These are phyloP conservation scores for Skeletonema tropicum DNA, from an alignment of 108 stramenopile species.

Conservation along the genomic window DNA sequence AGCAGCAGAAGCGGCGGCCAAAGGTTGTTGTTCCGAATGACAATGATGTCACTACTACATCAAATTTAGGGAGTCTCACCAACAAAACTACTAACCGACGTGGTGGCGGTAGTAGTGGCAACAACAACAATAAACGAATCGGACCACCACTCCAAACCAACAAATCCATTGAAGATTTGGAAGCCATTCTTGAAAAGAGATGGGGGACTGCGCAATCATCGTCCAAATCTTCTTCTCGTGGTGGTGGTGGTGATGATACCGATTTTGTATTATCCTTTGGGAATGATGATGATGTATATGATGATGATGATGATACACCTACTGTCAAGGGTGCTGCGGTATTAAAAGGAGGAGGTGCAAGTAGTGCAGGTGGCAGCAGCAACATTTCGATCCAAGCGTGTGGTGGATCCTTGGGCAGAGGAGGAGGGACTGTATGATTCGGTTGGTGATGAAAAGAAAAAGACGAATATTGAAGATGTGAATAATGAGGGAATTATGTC, in stretches of 20 bases:
- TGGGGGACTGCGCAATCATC: conserved; percentile 57
- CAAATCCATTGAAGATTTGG: conserved; percentile 83
- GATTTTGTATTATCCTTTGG: conserved; percentile 30
- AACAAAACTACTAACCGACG: too few species aligned
- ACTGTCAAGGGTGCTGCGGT: conserved; percentile 3
- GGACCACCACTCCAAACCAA: conserved; percentile 36
- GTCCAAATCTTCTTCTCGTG: conserved; percentile 13
- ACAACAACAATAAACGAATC: background rate
- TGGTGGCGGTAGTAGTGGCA: too few species aligned
- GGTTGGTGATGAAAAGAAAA: background rate
- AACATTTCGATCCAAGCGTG: conserved; percentile 30
- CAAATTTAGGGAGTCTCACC: background rate
- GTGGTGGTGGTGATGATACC: conserved; percentile 37
- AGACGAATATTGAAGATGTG: background rate
- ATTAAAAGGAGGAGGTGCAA: background rate
- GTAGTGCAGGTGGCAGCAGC: background rate
- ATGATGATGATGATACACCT: conserved; percentile 3
- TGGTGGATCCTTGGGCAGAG: conserved; percentile 63
- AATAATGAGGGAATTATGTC: background rate
- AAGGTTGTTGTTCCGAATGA: too few species aligned
- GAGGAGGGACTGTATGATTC: conserved; percentile 25
- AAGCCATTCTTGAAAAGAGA: conserved; percentile 62
- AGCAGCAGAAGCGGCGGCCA: background rate
- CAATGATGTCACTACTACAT: background rate
- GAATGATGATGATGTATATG: conserved; percentile 13